phyloP scores from a whole-genome alignment of 2,329 filamentous ascomycete genomes.

The Neurospora sp. region DNA sequence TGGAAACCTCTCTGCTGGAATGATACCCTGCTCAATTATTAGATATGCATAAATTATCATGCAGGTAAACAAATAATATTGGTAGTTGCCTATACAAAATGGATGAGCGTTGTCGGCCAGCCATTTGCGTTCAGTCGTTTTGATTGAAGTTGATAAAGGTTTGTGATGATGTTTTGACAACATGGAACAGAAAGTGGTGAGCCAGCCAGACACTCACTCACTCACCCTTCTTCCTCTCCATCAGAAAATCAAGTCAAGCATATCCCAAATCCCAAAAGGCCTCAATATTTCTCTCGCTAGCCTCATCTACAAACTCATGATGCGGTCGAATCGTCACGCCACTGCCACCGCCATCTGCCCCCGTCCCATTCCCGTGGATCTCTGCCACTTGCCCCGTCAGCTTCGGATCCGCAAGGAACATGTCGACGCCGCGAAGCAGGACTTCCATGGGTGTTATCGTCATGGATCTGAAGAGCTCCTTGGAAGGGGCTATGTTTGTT shows the following conservation, averaged over 20 bases:
- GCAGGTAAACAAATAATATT: background rate
- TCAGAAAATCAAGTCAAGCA: conserved; percentile 23
- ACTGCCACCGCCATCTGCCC: background rate
- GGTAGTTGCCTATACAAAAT: background rate
- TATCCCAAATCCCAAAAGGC: conserved; percentile 37
- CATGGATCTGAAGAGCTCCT: conserved; percentile 37
- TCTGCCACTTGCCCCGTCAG: conserved; percentile 38
- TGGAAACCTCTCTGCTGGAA: background rate
- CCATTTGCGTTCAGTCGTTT: background rate
- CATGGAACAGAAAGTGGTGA: too few relatives aligned
- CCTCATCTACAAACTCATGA: conserved; percentile 36
- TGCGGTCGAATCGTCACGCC: conserved; percentile 34
- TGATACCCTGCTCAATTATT: background rate
- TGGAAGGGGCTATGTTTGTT: conserved; percentile 34
- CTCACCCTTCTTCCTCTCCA: too few relatives aligned
- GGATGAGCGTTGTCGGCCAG: background rate
- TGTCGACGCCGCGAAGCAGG: conserved; percentile 30
- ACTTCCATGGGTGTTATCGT: conserved; percentile 40
- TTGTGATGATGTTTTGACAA: background rate
- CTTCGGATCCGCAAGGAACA: conserved; percentile 29
- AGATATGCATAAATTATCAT: background rate
- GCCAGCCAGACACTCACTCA: too few relatives aligned
- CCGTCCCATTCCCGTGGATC: conserved; percentile 33
- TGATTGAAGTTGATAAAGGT: background rate
- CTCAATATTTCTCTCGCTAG: conserved; percentile 35